Conservation (phyloP, 2,329 filamentous ascomycete genomes). For the Blastomyces gilchristii region DNA sequence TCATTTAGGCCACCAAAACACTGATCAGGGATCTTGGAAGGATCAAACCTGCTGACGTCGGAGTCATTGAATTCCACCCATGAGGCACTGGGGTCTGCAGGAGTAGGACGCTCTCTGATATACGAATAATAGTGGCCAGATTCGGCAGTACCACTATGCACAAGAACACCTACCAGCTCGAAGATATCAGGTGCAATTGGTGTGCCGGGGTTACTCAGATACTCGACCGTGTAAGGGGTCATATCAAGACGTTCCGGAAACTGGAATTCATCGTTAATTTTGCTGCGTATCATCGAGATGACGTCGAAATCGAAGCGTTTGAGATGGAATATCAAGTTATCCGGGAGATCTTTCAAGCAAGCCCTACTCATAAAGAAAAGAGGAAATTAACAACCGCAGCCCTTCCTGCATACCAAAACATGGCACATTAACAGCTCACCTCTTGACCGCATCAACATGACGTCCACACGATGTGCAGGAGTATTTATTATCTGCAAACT, state of each 20-base stretch:
- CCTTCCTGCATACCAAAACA: not conserved
- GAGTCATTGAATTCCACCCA: conserved; percentile 97
- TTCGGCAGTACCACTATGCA: conserved; percentile 86
- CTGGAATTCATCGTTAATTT: conserved; percentile 90
- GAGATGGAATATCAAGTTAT: conserved; percentile 90
- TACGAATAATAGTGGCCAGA: conserved; percentile 97
- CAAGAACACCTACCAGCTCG: conserved; percentile 86
- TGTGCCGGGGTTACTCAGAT: conserved; percentile 55
- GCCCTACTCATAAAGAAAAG: conserved; percentile 44
- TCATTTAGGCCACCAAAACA: conserved; percentile 69
- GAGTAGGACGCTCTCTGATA: conserved; percentile 64
- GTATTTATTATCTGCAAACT: conserved; percentile 74
- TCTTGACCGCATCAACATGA: conserved; percentile 87
- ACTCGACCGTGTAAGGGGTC: conserved; percentile 78
- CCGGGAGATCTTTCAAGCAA: conserved; percentile 82
- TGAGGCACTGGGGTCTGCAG: conserved; percentile 34
- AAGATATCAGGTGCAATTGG: conserved; percentile 62
- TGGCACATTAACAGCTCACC: conserved; percentile 36
- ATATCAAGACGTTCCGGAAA: conserved; percentile 81
- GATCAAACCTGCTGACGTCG: conserved; percentile 66
- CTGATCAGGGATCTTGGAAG: conserved; percentile 57
- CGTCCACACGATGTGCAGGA: conserved; percentile 84
- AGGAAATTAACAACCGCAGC: not conserved
- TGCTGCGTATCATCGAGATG: conserved; percentile 64
- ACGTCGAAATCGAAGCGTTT: conserved; percentile 50